phyloP scores from a whole-genome alignment of 2,329 filamentous ascomycete genomes.

The Aspergillus chevalieri region DNA sequence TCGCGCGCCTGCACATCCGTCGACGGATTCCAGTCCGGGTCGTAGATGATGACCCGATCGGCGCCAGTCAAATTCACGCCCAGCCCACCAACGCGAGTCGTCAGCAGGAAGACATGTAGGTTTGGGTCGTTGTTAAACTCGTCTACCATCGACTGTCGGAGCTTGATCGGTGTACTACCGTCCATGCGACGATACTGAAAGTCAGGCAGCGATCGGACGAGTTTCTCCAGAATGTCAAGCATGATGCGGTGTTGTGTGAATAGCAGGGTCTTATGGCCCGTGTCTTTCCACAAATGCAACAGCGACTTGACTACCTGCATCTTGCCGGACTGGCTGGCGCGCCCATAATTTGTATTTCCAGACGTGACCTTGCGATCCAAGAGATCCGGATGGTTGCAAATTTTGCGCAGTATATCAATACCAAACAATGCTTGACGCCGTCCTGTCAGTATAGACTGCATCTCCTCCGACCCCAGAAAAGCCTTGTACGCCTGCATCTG shows the following conservation, averaged over 20 bases:
- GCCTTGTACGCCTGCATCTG: slow-evolving; percentile 75
- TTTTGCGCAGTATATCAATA: slow-evolving; percentile 87
- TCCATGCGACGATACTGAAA: slow-evolving; percentile 88
- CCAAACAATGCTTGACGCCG: slow-evolving; percentile 78
- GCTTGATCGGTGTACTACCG: slow-evolving; percentile 79
- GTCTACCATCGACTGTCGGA: slow-evolving; percentile 84
- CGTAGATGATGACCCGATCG: slow-evolving; percentile 94
- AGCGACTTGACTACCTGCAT: slow-evolving; percentile 90
- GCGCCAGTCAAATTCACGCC: slow-evolving; percentile 93
- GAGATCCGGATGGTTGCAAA: slow-evolving; percentile 95
- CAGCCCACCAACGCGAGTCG: slow-evolving; percentile 89
- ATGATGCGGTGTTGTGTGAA: slow-evolving; percentile 94
- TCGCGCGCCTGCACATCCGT: slow-evolving; percentile 94
- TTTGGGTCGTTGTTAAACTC: slow-evolving; percentile 78
- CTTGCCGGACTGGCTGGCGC: slow-evolving; percentile 76
- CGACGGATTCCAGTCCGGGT: slow-evolving; percentile 97
- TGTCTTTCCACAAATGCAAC: slow-evolving; percentile 78
- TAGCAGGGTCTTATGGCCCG: slow-evolving; percentile 88
- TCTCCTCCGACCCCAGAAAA: slow-evolving; percentile 77
- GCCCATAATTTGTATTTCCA: slow-evolving; percentile 65
- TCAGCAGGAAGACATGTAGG: slow-evolving; percentile 84
- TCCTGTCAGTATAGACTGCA: slow-evolving; percentile 71
- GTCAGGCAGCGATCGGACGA: slow-evolving; percentile 60
- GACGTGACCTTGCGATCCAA: slow-evolving; percentile 59
- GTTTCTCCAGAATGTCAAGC: slow-evolving; percentile 86